These are phyloP conservation scores for Cercis canadensis DNA, from an alignment of 306 rosid genomes.

Conservation along the genomic window DNA sequence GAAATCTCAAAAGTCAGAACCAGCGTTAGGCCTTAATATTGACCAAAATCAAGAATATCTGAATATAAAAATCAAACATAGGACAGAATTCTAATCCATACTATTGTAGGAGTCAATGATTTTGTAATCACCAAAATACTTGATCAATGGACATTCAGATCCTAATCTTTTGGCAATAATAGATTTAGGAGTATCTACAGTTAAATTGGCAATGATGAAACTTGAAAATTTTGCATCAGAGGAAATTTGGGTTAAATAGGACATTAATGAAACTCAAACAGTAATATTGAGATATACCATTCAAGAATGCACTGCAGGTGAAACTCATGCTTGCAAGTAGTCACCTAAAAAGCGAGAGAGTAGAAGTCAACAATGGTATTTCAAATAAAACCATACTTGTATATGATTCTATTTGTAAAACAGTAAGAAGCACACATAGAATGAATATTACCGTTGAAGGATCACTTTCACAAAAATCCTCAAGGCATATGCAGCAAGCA, in stretches of 20 bases:
- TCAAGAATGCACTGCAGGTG: constrained; percentile 98
- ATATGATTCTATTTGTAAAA: constrained; percentile 4
- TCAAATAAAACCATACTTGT: constrained; percentile 22
- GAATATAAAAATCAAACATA: too few relatives aligned
- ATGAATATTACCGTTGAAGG: constrained; percentile 74
- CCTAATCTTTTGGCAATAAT: not conserved
- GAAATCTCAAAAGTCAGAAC: too few relatives aligned
- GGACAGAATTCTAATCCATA: too few relatives aligned
- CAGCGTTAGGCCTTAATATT: too few relatives aligned
- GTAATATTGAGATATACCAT: constrained; percentile 62
- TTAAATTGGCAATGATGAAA: not conserved
- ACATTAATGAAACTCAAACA: not conserved
- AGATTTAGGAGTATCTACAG: constrained; percentile 12
- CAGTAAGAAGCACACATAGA: not conserved
- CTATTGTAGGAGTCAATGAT: not conserved
- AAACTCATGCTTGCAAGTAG: constrained; percentile 88
- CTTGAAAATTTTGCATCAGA: not conserved
- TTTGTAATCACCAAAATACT: constrained; percentile 7
- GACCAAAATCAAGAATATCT: too few relatives aligned
- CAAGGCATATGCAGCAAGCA: constrained; percentile 98
- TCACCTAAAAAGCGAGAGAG: constrained; percentile 60
- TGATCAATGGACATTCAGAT: not conserved
- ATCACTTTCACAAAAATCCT: constrained; percentile 77
- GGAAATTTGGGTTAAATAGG: not conserved
- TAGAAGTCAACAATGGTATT: constrained; percentile 29